These are phyloP conservation scores for Xerophyta viscosa DNA, from an alignment of 106 monocot genomes.

Conservation along the genomic window DNA sequence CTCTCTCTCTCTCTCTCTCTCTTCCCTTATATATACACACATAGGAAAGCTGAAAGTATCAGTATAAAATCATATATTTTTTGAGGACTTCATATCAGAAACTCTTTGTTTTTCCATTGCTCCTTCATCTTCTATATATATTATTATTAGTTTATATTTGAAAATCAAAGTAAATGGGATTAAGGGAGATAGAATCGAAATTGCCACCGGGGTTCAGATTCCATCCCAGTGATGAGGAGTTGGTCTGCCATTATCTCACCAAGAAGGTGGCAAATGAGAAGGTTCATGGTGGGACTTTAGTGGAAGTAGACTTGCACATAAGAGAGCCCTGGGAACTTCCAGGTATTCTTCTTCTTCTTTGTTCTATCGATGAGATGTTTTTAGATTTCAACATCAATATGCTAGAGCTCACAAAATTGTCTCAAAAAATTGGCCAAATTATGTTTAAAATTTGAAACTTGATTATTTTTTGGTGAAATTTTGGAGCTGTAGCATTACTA, in stretches of 20 bases:
- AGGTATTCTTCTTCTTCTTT: constrained; percentile 8
- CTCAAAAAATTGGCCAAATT: too few relatives aligned
- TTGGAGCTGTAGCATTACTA: too few relatives aligned
- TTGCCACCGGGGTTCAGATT: constrained; percentile 33
- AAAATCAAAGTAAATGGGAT: constrained; percentile 6
- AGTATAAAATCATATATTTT: too few relatives aligned
- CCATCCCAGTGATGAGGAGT: constrained; percentile 28
- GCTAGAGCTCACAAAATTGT: too few relatives aligned
- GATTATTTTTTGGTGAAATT: too few relatives aligned
- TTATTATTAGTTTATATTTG: neutral
- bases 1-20: neutral
- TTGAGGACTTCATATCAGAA: neutral
- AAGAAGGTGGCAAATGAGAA: constrained; percentile 15
- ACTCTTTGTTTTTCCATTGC: neutral
- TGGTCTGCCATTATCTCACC: constrained; percentile 26
- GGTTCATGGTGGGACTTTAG: constrained; percentile 10
- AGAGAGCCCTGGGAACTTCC: constrained; percentile 38
- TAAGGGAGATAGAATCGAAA: constrained; percentile 10
- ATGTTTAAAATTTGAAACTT: too few relatives aligned
- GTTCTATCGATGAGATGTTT: too few relatives aligned
- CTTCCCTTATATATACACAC: too few relatives aligned
- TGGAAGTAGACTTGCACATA: constrained; percentile 25
- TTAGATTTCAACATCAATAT: too few relatives aligned
- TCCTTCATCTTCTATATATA: neutral
- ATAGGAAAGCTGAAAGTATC: too few relatives aligned